Base-by-base conservation (phyloP, 2,329 filamentous ascomycete species). In the Ophiostoma perfectum region DNA sequence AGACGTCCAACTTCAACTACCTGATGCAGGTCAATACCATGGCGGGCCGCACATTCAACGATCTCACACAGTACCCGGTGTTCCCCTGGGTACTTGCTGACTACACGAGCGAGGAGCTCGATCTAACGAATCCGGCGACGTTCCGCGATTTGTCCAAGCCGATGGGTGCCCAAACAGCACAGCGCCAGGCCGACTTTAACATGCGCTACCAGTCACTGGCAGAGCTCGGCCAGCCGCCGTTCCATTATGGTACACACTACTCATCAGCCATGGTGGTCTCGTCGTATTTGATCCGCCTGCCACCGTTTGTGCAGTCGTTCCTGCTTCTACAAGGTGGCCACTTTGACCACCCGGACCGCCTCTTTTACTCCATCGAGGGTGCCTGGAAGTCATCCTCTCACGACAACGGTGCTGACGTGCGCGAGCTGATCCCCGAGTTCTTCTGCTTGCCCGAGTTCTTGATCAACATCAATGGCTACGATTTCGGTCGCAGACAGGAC, bases 231-330 rank as follows among this genome's bases (percentile, higher is more conserved):
- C 93, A 97, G 63, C 89, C 91, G 0, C 91, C 95, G 0, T 99
- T 97, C 76, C 95, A 99, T 76, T 99, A 98, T 73, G 95, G 95
- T 18, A 99, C 96, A 0, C 96, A 99, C 77, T 99, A 99, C 77
- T 98, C 95, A 1, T 98, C 95, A 2, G 95, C 95, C 7, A 99
- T 98, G 95, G 97, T 97, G 70, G 95, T 99, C 6, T 93, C 93
- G 12, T 97, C 93, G 0, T 99, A 97, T 75, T 84, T 99, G 55
- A 97, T 99, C 74, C 90, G 95, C 18, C 83, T 99, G 16, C 94
- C 97, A 66, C 95, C 95, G 0, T 99, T 98, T 76, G 94, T 97
- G 38, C 92, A 98, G 73, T 97, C 95, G 0, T 98, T 96, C 75
- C 86, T 98, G 27, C 82, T 98, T 8, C 85, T 99, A 1, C 95